A percentile compares a stretch with the other conserved stretches of the same genome.
phyloP scores from a whole-genome alignment of 805 yeast species.

The Ogataea pilisensis region DNA sequence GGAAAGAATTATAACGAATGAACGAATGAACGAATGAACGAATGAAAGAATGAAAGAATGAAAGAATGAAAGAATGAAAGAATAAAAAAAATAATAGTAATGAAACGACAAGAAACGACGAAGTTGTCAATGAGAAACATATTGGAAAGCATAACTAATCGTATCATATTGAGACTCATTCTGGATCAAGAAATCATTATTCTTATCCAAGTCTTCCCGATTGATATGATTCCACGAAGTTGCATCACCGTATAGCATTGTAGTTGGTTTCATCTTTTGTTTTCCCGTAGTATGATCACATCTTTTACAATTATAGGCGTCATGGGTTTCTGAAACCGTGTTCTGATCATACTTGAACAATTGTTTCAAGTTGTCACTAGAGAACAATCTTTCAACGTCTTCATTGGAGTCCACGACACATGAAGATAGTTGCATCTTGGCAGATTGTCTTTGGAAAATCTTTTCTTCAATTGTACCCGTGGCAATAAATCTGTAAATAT shows the following conservation, averaged over 20 bases:
- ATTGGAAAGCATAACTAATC: constrained; percentile 86
- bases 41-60: too few species aligned
- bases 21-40: too few species aligned
- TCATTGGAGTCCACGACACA: constrained; percentile 97
- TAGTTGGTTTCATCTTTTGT: constrained; percentile 65
- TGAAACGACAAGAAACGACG: background rate
- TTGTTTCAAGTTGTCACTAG: constrained; percentile 73
- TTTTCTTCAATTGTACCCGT: constrained; percentile 97
- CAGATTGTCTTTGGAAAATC: constrained; percentile 91
- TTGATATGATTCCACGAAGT: constrained; percentile 95
- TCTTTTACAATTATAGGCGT: constrained; percentile 82
- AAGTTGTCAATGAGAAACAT: constrained; percentile 64
- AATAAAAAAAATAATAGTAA: too few species aligned
- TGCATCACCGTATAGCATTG: constrained; percentile 96
- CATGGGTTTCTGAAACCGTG: constrained; percentile 87
- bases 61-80: too few species aligned
- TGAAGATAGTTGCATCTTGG: constrained; percentile 87
- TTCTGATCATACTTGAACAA: constrained; percentile 66
- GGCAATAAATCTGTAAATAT: constrained; percentile 86
- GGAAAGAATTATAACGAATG: too few species aligned
- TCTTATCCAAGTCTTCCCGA: constrained; percentile 52
- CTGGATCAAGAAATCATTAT: constrained; percentile 73
- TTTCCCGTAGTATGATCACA: constrained; percentile 50
- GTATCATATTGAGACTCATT: constrained; percentile 69
- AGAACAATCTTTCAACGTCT: constrained; percentile 88